Conservation (phyloP, 768 basidiomycete genomes). For the Mrakia gelida region DNA sequence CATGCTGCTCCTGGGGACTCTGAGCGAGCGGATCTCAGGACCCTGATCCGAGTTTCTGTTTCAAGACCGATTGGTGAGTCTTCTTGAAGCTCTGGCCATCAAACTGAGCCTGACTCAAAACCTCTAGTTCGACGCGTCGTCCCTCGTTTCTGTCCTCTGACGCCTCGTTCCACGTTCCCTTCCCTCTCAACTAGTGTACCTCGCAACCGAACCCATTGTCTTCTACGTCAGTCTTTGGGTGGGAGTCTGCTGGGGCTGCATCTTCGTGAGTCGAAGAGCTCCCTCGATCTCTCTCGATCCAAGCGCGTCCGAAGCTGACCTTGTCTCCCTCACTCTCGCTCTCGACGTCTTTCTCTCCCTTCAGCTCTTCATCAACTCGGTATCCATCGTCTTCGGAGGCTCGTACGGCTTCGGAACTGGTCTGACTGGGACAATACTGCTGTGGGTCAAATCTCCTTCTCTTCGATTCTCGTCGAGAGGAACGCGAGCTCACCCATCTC, state of each 20-base stretch:
- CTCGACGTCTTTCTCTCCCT: not conserved
- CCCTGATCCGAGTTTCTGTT: conserved; percentile 38
- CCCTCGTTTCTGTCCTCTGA: not conserved
- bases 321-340: not conserved
- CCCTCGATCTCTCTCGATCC: not conserved
- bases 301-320: not conserved
- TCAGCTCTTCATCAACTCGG: conserved; percentile 34
- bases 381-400: not conserved
- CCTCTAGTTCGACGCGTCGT: not conserved
- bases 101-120: not conserved
- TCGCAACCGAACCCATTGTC: conserved; percentile 43
- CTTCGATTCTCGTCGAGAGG: not conserved
- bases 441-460: conserved; percentile 35
- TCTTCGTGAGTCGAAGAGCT: conserved; percentile 36
- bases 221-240: conserved; percentile 41
- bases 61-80: conserved; percentile 40
- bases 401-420: conserved; percentile 39
- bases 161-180: too few relatives aligned
- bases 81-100: not conserved
- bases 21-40: conserved; percentile 36
- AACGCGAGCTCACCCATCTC: not conserved
- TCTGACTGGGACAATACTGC: conserved; percentile 35
- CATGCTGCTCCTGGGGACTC: conserved; percentile 40
- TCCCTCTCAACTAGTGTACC: conserved; percentile 12
- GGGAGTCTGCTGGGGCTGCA: conserved; percentile 41